Base-by-base conservation (phyloP, 148 eudicot genomes). In the Rhododendron mucronatum region DNA sequence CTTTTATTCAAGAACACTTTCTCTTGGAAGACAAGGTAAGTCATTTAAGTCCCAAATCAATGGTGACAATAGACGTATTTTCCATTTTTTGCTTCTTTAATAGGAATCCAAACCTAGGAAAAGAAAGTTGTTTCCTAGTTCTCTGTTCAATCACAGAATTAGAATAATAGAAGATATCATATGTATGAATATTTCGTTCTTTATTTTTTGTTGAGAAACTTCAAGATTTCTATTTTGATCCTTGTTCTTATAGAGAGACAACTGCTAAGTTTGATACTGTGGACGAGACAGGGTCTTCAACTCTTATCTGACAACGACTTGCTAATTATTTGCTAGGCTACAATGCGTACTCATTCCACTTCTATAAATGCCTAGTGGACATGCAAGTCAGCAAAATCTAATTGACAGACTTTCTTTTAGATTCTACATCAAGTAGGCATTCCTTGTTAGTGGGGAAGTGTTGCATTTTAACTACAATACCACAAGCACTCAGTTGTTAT, bases 1-100 rank as follows among this genome's bases (percentile, higher is more conserved):
- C 98, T 82, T 95, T 94, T 86, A 91, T 97, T 55, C 93, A 94
- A 83, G 96, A 97, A 50, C 93, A 93, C 87, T 97, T 97, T 88
- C 55, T 93, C 82, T 87, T 90, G 75, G 98, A 93, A 89, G 96
- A 94, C 69, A 95, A 91, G 96, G 96, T 92, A 86, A 85, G 45
- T 71, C 10, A 47, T 16, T 37, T 28, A 50, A 51, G 26, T 75
- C 37, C 26, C 28, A 23, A n/a, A 30, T 80, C 59, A 53, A 80
- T 33, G 23, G 33, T 0, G 51, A 21, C 2, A 30, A 51, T 14
- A 78, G 21, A 7, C 9, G 6, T 26, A 12, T 80, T 50, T 51
- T 26, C 82, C 16, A 13, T 48, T 53, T 79, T 80, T 50, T n/a
- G 2, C 21, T 47, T 26, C 23, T 41, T 77, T 20, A 41, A 15